Evolutionary conservation across 139 green algal species (phyloP), one percentile per base, ranked within the genome.

Genomic region (Axilococcus clingmanii): DNA sequence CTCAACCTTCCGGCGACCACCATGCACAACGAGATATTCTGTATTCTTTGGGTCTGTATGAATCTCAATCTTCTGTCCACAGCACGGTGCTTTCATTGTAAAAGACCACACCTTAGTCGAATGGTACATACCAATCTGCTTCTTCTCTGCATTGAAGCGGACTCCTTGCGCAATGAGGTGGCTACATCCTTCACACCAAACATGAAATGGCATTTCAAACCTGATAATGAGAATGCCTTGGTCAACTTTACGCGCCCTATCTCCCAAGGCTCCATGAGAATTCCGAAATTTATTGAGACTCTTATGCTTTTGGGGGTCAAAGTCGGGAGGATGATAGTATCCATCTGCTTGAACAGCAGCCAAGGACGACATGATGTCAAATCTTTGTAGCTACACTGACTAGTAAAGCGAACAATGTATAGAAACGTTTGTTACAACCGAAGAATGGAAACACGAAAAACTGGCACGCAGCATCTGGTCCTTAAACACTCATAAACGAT

Each of bases 91-190:
- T 9, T 43, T 61, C 88, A 98, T 97, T 28, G 34, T 52, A 69
- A 98, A 98, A 36, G 65, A 68, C 85, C 83, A 94, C 15, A 97
- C 83, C 51, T 86, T 88, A 19, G 88, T 96, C 46, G 70, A 83
- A 66, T 87, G 76, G 76, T 97, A 98, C 32, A 73, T 79, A 14
- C 82, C 87, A 22, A 93, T 63, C 35, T 70, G 38, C 71, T 89
- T 88, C 80, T 98, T 98, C 64, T 96, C 91, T 5, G 91, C 91
- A 54, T 98, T 98, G 75, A 98, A 98, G 41, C 91, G 81, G 44
- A 96, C 91, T 25, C 84, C 91, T 68, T 95, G 92, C 52, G 75
- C 91, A 28, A 98, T 95, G 32, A 94, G 76, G 58, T 93, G 71
- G 25, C 60, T 48, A 61, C 91, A 98, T 28, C 83, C 80, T 9